phyloP scores from a whole-genome alignment of 116 monocot genomes.

The Cymodocea nodosa region DNA sequence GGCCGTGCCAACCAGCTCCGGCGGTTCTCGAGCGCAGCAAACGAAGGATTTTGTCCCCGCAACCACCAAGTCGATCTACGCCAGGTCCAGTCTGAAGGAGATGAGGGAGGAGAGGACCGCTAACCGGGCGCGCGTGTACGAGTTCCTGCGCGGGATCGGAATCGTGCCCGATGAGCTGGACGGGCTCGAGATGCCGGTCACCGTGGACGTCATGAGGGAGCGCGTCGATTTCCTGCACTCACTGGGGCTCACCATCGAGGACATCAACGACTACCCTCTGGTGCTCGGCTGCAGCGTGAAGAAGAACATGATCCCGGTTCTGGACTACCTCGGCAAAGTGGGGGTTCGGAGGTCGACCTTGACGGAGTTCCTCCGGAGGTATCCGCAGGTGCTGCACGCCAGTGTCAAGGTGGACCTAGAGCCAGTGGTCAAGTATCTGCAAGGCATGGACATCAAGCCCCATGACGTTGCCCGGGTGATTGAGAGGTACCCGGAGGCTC shows the following conservation, averaged over 20 bases:
- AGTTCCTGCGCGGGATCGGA: slow-evolving; percentile 55
- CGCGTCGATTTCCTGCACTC: slow-evolving; percentile 81
- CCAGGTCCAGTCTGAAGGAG: slow-evolving; percentile 50
- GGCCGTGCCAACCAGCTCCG: neutral
- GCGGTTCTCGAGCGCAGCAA: neutral
- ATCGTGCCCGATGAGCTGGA: slow-evolving; percentile 80
- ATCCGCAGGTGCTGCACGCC: slow-evolving; percentile 86
- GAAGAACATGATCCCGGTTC: slow-evolving; percentile 93
- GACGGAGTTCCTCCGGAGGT: slow-evolving; percentile 49
- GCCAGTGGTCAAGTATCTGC: slow-evolving; percentile 79
- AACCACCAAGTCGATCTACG: slow-evolving; percentile 46
- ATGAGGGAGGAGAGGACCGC: slow-evolving; percentile 44
- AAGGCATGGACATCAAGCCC: slow-evolving; percentile 67
- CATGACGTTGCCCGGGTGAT: slow-evolving; percentile 57
- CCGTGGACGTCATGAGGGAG: slow-evolving; percentile 78
- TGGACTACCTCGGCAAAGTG: slow-evolving; percentile 74
- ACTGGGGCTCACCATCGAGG: slow-evolving; percentile 56
- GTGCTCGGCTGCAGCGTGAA: slow-evolving; percentile 88
- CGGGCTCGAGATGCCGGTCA: slow-evolving; percentile 83
- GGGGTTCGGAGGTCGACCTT: slow-evolving; percentile 45
- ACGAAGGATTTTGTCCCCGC: slow-evolving; percentile 3
- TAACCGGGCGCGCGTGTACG: slow-evolving; percentile 53
- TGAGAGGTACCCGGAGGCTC: slow-evolving; percentile 80
- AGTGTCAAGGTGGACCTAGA: slow-evolving; percentile 76
- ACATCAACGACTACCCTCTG: slow-evolving; percentile 84